Base-by-base conservation (phyloP, 208 protist species). In the Balamuthia mandrillaris region DNA sequence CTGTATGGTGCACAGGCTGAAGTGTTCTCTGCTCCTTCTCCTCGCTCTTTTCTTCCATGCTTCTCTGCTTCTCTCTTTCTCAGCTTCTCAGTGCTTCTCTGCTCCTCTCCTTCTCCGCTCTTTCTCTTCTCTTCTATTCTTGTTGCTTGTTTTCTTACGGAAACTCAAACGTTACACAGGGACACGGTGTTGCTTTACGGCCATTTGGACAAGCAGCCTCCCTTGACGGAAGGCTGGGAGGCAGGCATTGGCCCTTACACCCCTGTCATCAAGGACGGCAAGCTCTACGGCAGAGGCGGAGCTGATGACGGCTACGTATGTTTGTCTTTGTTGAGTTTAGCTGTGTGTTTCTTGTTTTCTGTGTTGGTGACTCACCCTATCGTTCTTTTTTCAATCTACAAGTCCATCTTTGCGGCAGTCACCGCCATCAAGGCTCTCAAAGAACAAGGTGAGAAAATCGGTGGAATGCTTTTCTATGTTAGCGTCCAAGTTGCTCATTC, bases 161-260 rank as follows among this genome's bases (percentile, higher is more conserved):
- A 56, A 27, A 56, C 49, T 56, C 49, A 56, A 18, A n/a, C n/a
- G 49, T 18, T n/a, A 56, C n/a, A 56, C 29, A 85, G 74, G 21
- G 74, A 81, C 74, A 91, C 51, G 21, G 90, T 97, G 37, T 90
- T 98, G 12, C 94, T 98, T 85, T 98, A 98, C 90, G 96, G 96
- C 54, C 96, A 98, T 87, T 93, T 98, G 92, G 97, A 98, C 85
- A 98, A 98, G 90, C 96, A 98, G 92, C 97, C 97, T 33, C 96
- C 96, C 35, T 86, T 98, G 54, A 92, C 87, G 24, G 92, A 95
- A 0, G 91, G 90, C 42, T 98, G 97, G 97, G 86, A 58, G 16
- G 95, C 95, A 45, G 96, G 95, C 16, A 42, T 91, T 27, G 68
- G 79, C 44, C 88, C 88, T 54, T 81, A 91, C 60, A 91, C 79